These are phyloP conservation scores for Trichoderma arundinaceum DNA, from an alignment of 2,329 filamentous ascomycete species.

Conservation along the genomic window DNA sequence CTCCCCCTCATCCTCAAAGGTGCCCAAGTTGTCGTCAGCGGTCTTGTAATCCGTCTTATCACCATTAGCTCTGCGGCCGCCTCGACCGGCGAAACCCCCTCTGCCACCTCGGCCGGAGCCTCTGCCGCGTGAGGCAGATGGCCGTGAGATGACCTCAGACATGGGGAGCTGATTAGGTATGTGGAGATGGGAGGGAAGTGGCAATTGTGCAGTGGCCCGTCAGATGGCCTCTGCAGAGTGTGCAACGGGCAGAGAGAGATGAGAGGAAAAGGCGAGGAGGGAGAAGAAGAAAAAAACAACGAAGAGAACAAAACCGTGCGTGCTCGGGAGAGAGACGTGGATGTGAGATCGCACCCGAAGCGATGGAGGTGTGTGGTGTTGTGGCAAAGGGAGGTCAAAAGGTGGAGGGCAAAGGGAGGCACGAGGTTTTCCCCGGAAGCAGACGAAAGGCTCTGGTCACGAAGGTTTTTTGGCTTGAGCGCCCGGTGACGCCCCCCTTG, in stretches of 20 bases:
- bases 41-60: slow-evolving; percentile 63
- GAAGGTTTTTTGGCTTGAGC: slow-evolving; percentile 48
- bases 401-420: slow-evolving; percentile 42
- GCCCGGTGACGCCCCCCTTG: slow-evolving; percentile 41
- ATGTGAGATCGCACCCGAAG: slow-evolving; percentile 22
- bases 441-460: slow-evolving; percentile 46
- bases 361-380: slow-evolving; percentile 33
- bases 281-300: slow-evolving; percentile 40
- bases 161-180: slow-evolving; percentile 63
- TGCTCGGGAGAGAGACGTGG: slow-evolving; percentile 39
- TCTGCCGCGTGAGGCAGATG: slow-evolving; percentile 84
- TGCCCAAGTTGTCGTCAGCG: slow-evolving; percentile 62
- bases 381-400: slow-evolving; percentile 35
- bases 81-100: slow-evolving; percentile 74
- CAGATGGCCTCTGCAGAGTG: slow-evolving; percentile 47
- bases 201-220: slow-evolving; percentile 41
- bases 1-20: slow-evolving; percentile 83
- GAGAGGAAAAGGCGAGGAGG: slow-evolving; percentile 37
- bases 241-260: slow-evolving; percentile 41
- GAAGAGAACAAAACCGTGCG: slow-evolving; percentile 40
- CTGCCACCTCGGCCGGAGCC: slow-evolving; percentile 86
- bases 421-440: slow-evolving; percentile 48
- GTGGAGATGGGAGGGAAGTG: slow-evolving; percentile 40
- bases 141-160: slow-evolving; percentile 92
- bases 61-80: slow-evolving; percentile 77